A percentile compares a stretch with the other conserved stretches of the same genome.
phyloP scores from a whole-genome alignment of 257 asterid species.

The Nicotiana undulata region DNA sequence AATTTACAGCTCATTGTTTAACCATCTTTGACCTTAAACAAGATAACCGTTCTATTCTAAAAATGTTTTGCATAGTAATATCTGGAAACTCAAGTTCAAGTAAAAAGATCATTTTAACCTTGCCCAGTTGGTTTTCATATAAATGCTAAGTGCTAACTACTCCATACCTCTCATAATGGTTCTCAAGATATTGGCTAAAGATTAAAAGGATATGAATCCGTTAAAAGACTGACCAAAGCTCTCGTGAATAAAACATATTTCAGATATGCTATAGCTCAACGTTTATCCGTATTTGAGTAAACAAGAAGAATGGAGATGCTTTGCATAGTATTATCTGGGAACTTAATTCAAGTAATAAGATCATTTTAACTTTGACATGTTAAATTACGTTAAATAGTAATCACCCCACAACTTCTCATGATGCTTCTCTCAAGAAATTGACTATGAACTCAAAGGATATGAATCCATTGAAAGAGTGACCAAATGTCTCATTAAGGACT shows the following conservation, averaged over 20 bases:
- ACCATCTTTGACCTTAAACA: not conserved
- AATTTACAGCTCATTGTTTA: not conserved
- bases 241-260: not conserved
- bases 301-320: not conserved
- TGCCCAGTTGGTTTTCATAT: not conserved
- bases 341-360: not conserved
- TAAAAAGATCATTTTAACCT: not conserved
- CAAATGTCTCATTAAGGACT: not conserved
- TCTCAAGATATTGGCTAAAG: not conserved
- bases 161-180: not conserved
- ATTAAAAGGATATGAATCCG: not conserved
- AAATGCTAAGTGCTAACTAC: not conserved
- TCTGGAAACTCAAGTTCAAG: not conserved
- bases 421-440: not conserved
- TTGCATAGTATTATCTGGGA: slow-evolving; percentile 3
- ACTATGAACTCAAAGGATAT: not conserved
- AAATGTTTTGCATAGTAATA: not conserved
- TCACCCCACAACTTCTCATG: not conserved
- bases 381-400: not conserved
- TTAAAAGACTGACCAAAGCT: not conserved
- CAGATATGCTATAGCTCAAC: not conserved
- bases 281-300: not conserved
- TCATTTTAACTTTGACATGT: not conserved
- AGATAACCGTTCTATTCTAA: not conserved
- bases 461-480: not conserved